Evolutionary conservation across 192 early-diverging fungal genomes (phyloP).

Genomic region (Coemansia sp.): DNA sequence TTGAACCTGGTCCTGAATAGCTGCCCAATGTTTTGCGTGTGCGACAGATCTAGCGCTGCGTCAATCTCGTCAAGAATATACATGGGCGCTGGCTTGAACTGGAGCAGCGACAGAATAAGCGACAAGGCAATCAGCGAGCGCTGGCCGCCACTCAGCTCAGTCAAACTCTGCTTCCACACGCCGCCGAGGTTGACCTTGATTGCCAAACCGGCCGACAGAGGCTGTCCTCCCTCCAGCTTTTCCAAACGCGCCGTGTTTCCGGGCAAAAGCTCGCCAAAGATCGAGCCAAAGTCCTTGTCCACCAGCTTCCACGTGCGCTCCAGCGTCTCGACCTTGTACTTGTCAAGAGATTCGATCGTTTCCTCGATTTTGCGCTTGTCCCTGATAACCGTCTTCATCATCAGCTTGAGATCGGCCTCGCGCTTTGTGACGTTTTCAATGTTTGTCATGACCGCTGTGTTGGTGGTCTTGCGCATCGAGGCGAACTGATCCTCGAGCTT

Average conservation of each 20-base stretch:
- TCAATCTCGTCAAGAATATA: slow-evolving; percentile 99
- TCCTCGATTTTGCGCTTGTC: slow-evolving; percentile 97
- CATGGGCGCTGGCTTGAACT: slow-evolving; percentile 99
- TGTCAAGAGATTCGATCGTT: slow-evolving; percentile 85
- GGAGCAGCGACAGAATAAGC: slow-evolving; percentile 91
- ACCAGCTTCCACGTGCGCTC: slow-evolving; percentile 90
- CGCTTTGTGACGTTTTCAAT: slow-evolving; percentile 93
- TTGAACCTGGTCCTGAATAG: slow-evolving; percentile 91
- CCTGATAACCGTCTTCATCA: slow-evolving; percentile 84
- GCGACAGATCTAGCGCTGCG: slow-evolving; percentile 94
- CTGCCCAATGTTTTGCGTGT: slow-evolving; percentile 99
- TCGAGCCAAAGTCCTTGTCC: slow-evolving; percentile 93
- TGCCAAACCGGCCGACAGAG: slow-evolving; percentile 84
- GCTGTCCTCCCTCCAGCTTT: slow-evolving; percentile 74
- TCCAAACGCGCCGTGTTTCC: slow-evolving; percentile 89
- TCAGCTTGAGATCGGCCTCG: slow-evolving; percentile 78
- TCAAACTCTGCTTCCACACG: slow-evolving; percentile 95
- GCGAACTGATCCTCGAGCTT: slow-evolving; percentile 81
- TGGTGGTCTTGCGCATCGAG: slow-evolving; percentile 80
- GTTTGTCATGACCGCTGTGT: slow-evolving; percentile 94
- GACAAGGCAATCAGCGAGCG: slow-evolving; percentile 96
- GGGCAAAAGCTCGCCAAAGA: slow-evolving; percentile 93
- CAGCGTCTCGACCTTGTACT: slow-evolving; percentile 89
- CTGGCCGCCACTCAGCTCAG: slow-evolving; percentile 97
- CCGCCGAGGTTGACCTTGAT: slow-evolving; percentile 95